A percentile compares a stretch with the other conserved stretches of the same genome.
phyloP scores from a whole-genome alignment of 148 eudicot species.

The Salicornia ramosissima region DNA sequence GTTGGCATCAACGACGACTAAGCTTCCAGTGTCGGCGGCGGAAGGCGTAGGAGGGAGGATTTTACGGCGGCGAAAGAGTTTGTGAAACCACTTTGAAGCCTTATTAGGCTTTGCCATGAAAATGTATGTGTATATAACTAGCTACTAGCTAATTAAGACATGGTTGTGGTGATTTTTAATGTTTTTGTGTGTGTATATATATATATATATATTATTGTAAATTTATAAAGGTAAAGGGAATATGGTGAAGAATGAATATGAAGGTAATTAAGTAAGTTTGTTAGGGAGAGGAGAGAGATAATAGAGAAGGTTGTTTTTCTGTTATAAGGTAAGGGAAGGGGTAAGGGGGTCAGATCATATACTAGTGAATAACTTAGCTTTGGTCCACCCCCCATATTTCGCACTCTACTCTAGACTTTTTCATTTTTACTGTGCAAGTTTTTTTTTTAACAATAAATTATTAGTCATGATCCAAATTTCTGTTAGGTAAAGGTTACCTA shows the following conservation, averaged over 20 bases:
- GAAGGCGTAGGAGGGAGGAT: constrained; percentile 3
- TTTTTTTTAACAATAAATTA: too few species aligned
- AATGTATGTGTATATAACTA: too few species aligned
- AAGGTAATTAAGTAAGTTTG: constrained; percentile 14
- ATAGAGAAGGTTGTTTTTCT: constrained; percentile 16
- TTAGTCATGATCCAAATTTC: too few species aligned
- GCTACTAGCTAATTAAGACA: too few species aligned
- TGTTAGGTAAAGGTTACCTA: too few species aligned
- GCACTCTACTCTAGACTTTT: background rate
- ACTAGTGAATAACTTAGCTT: background rate
- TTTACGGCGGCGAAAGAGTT: constrained; percentile 26
- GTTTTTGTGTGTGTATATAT: too few species aligned
- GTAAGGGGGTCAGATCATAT: background rate
- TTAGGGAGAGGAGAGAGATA: background rate
- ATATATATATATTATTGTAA: too few species aligned
- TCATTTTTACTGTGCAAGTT: too few species aligned
- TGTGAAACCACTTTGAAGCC: constrained; percentile 33
- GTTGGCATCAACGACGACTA: constrained; percentile 35
- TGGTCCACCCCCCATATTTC: constrained; percentile 10
- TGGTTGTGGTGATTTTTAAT: too few species aligned
- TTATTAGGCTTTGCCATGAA: constrained; percentile 24
- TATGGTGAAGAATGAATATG: background rate
- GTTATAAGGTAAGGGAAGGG: background rate
- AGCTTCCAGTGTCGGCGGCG: background rate
- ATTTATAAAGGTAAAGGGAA: background rate